A percentile compares a stretch with the other conserved stretches of the same genome.
Evolutionary conservation across 768 basidiomycete genomes (phyloP).

Genomic region (Chlorophyllum brunneum): DNA sequence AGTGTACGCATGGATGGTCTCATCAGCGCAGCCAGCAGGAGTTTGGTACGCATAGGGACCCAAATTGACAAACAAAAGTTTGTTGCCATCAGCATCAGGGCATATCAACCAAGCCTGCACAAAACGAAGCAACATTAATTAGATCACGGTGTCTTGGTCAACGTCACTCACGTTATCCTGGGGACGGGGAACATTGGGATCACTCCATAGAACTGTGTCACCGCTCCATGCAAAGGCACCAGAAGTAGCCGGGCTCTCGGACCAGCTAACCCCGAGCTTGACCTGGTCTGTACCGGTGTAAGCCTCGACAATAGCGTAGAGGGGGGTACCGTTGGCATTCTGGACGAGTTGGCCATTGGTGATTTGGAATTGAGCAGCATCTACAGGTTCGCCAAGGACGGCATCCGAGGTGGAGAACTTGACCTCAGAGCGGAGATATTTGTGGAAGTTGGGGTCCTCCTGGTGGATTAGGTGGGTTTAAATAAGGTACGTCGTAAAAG

Average conservation of each 20-base stretch:
- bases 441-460: constrained; percentile 58
- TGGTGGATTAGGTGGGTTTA: constrained; percentile 16
- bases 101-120: constrained; percentile 54
- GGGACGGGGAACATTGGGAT: constrained; percentile 43
- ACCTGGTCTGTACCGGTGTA: constrained; percentile 37
- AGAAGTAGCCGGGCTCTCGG: constrained; percentile 39
- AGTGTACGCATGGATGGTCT: constrained; percentile 60
- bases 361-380: constrained; percentile 57
- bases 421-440: constrained; percentile 53
- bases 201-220: constrained; percentile 57
- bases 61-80: constrained; percentile 48
- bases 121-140: neutral
- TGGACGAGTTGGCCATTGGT: constrained; percentile 54
- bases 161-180: constrained; percentile 43
- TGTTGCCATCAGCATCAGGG: constrained; percentile 41
- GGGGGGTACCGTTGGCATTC: constrained; percentile 34
- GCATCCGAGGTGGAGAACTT: constrained; percentile 39
- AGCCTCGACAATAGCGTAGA: constrained; percentile 48
- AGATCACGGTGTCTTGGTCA: neutral
- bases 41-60: constrained; percentile 52
- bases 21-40: constrained; percentile 54
- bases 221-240: constrained; percentile 54
- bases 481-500: neutral
- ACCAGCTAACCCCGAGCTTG: constrained; percentile 50
- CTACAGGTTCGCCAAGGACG: constrained; percentile 47